Conservation (phyloP, 139 green algal species). For the Micractinium conductrix region DNA sequence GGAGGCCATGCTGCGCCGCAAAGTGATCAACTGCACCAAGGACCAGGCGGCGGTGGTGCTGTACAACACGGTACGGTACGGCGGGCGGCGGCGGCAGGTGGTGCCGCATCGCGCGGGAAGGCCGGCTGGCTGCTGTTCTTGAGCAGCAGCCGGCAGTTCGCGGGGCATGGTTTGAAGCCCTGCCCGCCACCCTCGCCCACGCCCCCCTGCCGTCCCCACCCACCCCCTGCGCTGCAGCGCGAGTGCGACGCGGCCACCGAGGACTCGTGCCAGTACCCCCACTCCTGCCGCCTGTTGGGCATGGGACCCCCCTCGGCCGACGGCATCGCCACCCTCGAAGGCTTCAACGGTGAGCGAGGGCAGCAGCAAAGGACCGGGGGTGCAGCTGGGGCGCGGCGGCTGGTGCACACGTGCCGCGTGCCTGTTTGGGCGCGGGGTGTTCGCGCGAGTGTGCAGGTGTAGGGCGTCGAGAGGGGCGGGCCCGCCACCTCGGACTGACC, state of each 20-base stretch:
- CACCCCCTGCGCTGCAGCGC: neutral
- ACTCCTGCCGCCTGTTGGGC: neutral
- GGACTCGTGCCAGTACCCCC: neutral
- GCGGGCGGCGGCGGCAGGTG: too few species aligned
- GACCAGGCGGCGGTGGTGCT: conserved; percentile 45
- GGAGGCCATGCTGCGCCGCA: conserved; percentile 25
- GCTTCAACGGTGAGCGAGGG: neutral
- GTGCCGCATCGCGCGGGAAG: too few species aligned
- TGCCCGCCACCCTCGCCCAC: neutral
- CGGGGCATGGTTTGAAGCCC: too few species aligned
- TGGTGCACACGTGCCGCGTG: too few species aligned
- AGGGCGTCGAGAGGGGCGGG: too few species aligned
- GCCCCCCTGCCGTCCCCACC: neutral
- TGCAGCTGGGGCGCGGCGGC: too few species aligned
- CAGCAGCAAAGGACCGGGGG: too few species aligned
- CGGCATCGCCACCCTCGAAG: neutral
- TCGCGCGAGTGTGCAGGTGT: too few species aligned
- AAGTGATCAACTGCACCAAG: conserved; percentile 36
- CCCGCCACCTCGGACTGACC: too few species aligned
- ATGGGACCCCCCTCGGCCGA: neutral
- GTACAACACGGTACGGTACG: conserved; percentile 56
- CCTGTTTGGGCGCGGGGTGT: too few species aligned
- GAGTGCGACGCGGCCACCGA: neutral
- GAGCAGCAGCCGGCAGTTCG: too few species aligned
- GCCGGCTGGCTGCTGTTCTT: too few species aligned